Evolutionary conservation across 108 stramenopile species (phyloP).

Genomic region (Epithemia pelagica): DNA sequence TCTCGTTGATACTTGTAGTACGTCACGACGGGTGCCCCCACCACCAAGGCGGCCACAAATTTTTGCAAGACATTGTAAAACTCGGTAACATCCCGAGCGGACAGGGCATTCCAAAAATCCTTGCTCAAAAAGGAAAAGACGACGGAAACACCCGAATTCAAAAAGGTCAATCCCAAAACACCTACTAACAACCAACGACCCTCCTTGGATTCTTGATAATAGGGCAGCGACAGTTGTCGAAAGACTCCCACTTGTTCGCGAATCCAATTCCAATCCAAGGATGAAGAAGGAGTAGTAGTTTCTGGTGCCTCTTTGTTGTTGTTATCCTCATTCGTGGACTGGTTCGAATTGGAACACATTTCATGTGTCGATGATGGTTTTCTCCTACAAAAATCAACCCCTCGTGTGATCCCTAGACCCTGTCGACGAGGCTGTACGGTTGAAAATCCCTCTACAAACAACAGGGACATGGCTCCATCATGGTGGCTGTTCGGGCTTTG

Average conservation of each 20-base stretch:
- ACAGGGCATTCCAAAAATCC: slow-evolving; percentile 91
- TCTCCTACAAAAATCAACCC: too few species aligned
- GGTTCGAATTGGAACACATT: too few species aligned
- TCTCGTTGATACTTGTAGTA: slow-evolving; percentile 74
- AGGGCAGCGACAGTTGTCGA: slow-evolving; percentile 81
- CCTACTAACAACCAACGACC: slow-evolving; percentile 74
- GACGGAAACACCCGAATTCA: slow-evolving; percentile 81
- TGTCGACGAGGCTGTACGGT: too few species aligned
- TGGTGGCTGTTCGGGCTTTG: too few species aligned
- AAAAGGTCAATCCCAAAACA: slow-evolving; percentile 70
- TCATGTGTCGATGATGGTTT: too few species aligned
- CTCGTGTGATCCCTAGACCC: too few species aligned
- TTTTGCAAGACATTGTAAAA: slow-evolving; percentile 71
- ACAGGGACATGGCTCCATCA: too few species aligned
- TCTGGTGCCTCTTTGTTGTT: too few species aligned
- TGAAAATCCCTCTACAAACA: too few species aligned
- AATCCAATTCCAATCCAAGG: slow-evolving; percentile 19
- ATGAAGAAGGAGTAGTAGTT: background rate
- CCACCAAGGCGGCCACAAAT: slow-evolving; percentile 59
- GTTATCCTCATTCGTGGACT: too few species aligned
- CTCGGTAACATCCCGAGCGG: slow-evolving; percentile 63
- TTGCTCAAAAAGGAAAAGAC: slow-evolving; percentile 86
- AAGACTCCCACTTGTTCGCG: slow-evolving; percentile 37
- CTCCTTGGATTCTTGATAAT: slow-evolving; percentile 69
- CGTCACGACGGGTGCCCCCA: slow-evolving; percentile 84